Conservation (phyloP, 306 rosid genomes). For the Medicago arabica region DNA sequence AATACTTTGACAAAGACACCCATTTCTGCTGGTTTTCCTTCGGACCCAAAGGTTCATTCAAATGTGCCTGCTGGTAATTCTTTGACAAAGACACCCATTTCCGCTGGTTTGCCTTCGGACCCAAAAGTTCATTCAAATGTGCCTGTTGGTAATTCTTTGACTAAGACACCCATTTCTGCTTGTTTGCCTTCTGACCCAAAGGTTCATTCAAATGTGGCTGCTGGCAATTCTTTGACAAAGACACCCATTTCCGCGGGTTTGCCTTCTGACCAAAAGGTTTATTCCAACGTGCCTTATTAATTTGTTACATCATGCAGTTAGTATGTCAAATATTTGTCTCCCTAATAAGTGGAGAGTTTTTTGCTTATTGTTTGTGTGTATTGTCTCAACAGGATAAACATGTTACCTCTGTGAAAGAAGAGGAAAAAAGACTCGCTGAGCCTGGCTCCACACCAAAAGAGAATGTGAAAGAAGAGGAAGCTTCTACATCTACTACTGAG, state of each 20-base stretch:
- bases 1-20: no score
- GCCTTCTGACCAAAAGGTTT: conserved; percentile 49
- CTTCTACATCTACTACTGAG: conserved; percentile 2
- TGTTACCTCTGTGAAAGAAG: conserved; percentile 32
- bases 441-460: conserved; percentile 34
- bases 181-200: no score
- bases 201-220: no score
- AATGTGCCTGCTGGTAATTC: no score
- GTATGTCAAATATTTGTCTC: conserved; percentile 22
- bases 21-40: no score
- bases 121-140: conserved; percentile 39
- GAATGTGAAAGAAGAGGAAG: conserved; percentile 37
- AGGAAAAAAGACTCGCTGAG: conserved; percentile 23
- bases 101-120: no score
- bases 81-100: no score
- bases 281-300: conserved; percentile 41
- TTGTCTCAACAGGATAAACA: conserved; percentile 46
- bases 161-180: no score
- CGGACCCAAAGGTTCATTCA: no score
- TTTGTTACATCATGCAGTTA: conserved; percentile 23
- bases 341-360: conserved; percentile 27
- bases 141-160: background rate
- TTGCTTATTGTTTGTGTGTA: conserved; percentile 31
- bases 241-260: background rate
- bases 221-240: no score